Conservation (phyloP, 306 rosid species). For the Vigna unguiculata region DNA sequence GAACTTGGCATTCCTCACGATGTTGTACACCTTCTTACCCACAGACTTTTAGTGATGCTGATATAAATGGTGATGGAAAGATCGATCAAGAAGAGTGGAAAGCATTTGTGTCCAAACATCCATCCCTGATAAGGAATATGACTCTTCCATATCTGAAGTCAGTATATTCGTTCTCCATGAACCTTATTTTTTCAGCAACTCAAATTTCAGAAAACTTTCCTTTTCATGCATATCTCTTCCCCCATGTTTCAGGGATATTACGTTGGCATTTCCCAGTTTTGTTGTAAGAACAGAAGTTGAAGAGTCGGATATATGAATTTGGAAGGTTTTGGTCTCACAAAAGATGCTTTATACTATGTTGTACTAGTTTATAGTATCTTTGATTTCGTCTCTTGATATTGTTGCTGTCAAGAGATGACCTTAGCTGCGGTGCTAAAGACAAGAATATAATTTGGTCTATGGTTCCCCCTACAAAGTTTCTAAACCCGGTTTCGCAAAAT, state of each 20-base stretch:
- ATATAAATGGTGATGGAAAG: slow-evolving; percentile 78
- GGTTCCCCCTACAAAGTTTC: background rate
- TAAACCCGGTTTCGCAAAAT: slow-evolving; percentile 9
- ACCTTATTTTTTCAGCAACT: slow-evolving; percentile 16
- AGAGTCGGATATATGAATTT: slow-evolving; percentile 55
- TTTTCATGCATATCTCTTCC: slow-evolving; percentile 25
- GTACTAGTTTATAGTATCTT: background rate
- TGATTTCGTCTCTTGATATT: slow-evolving; percentile 16
- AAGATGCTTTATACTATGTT: background rate
- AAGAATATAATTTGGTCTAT: background rate
- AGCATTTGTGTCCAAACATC: slow-evolving; percentile 75
- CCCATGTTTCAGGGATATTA: slow-evolving; percentile 72
- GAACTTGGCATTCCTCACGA: slow-evolving; percentile 7
- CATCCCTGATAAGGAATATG: slow-evolving; percentile 86
- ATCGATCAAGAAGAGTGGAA: slow-evolving; percentile 96
- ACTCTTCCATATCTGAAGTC: slow-evolving; percentile 85
- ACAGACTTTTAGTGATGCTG: slow-evolving; percentile 84
- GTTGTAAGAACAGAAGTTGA: slow-evolving; percentile 63
- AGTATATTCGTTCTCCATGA: slow-evolving; percentile 44
- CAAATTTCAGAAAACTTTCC: slow-evolving; percentile 3
- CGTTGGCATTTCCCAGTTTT: slow-evolving; percentile 88
- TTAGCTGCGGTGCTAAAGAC: slow-evolving; percentile 3
- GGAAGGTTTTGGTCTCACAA: slow-evolving; percentile 11
- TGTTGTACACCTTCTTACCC: slow-evolving; percentile 34
- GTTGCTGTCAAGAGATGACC: background rate